Evolutionary conservation across 2,329 filamentous ascomycete genomes (phyloP), one percentile per base, ranked within the genome.

Genomic region (Penicillium nordicum): DNA sequence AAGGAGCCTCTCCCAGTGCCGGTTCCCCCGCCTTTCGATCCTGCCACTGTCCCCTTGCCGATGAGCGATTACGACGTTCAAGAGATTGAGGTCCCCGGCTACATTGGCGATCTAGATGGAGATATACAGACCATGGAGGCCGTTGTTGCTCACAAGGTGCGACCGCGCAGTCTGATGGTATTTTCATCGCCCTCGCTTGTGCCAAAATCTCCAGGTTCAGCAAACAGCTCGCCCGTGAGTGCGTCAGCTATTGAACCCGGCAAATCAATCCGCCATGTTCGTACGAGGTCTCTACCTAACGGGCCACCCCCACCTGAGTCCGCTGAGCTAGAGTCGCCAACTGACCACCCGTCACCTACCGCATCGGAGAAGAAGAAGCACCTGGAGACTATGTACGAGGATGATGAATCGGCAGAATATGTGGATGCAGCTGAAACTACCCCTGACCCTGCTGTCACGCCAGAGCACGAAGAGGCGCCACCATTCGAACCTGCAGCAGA

Each of bases 11-110:
- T 55, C 1, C 51, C 58, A 3, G 57, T 51, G 14, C 53, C 54
- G 10, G 8, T 40, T n/a, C 41, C 58, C 3, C 48, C 54, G 3
- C 53, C 50, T 5, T 42, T 76, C 11, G 69, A 75, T 43, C 72
- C 72, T 8, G 63, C 68, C 10, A 56, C 62, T 2, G 59, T 74
- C 11, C 66, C 71, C 18, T 56, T 73, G 25, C 72, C 73, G 3
- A 65, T 68, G 53, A 61, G 50, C 41, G 64, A 71, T 46, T 62
- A 69, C 44, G 64, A 68, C 74, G 71, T 83, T 3, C 53, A 62
- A 37, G 90, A 95, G 69, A 94, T 95, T 41, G 89, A 94, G 67
- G 82, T 91, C 43, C 88, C 89, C 4, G 88, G 88, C 0, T 79
- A 91, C 5, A 84, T 82, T 1, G 72, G 72, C 12, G 81, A 85